These are phyloP conservation scores for Achaetomium macrosporum DNA, from an alignment of 2,329 filamentous ascomycete species.

Conservation along the genomic window DNA sequence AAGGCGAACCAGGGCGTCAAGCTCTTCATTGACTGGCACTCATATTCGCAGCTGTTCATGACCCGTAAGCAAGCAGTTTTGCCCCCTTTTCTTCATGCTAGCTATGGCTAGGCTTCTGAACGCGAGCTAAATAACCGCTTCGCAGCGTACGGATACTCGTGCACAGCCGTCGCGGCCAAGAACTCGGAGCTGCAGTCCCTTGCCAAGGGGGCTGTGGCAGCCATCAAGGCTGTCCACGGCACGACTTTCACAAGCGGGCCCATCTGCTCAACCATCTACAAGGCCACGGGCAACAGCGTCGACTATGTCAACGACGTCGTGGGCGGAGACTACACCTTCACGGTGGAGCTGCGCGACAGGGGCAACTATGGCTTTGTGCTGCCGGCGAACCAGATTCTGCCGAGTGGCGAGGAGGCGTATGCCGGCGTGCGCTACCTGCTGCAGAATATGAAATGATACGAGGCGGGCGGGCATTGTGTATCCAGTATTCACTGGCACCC, in stretches of 20 bases:
- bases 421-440: constrained; percentile 54
- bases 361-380: constrained; percentile 39
- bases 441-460: constrained; percentile 32
- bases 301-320: constrained; percentile 33
- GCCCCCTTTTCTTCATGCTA: no score
- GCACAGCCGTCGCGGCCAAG: constrained; percentile 40
- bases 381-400: constrained; percentile 37
- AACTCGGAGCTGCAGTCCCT: constrained; percentile 44
- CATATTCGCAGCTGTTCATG: constrained; percentile 54
- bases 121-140: no score
- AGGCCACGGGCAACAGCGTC: constrained; percentile 41
- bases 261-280: constrained; percentile 57
- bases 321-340: constrained; percentile 7
- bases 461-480: no score
- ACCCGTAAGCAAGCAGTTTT: no score
- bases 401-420: constrained; percentile 38
- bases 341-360: constrained; percentile 18
- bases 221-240: constrained; percentile 41
- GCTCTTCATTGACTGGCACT: constrained; percentile 60
- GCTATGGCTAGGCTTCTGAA: no score
- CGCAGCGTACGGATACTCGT: constrained; percentile 56
- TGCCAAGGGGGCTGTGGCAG: constrained; percentile 42
- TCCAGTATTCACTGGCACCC: no score
- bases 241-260: constrained; percentile 39
- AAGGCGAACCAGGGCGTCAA: constrained; percentile 44